These are phyloP conservation scores for Ogataea paradorogensis DNA, from an alignment of 805 yeast species.

Conservation along the genomic window DNA sequence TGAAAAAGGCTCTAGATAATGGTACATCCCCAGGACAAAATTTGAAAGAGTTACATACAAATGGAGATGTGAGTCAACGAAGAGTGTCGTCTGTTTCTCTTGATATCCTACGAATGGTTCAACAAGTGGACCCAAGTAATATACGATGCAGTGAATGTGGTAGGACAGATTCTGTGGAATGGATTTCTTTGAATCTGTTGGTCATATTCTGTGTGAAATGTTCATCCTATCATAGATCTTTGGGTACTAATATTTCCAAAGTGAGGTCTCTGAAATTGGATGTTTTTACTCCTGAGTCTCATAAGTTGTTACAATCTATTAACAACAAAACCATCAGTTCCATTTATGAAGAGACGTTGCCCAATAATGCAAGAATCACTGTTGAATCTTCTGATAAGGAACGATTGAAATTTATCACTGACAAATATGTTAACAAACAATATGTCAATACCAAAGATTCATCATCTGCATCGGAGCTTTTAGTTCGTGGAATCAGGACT, in stretches of 20 bases:
- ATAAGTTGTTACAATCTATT: constrained; percentile 48
- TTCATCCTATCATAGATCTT: constrained; percentile 81
- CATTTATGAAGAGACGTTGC: constrained; percentile 52
- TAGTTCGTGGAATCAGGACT: constrained; percentile 52
- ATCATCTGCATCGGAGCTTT: constrained; percentile 23
- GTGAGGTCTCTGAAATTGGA: constrained; percentile 78
- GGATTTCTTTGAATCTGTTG: constrained; percentile 78
- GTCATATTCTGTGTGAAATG: constrained; percentile 79
- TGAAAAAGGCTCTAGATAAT: not conserved
- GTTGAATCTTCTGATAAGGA: constrained; percentile 40
- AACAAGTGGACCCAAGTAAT: constrained; percentile 51
- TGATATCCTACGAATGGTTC: constrained; percentile 37
- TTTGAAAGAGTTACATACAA: constrained; percentile 5
- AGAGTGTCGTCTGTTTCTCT: constrained; percentile 35
- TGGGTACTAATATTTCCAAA: constrained; percentile 81
- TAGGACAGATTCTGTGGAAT: constrained; percentile 61
- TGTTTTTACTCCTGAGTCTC: constrained; percentile 57
- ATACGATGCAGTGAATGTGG: constrained; percentile 78
- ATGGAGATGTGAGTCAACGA: constrained; percentile 19
- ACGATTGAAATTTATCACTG: constrained; percentile 56
- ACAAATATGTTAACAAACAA: constrained; percentile 59
- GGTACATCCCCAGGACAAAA: not conserved
- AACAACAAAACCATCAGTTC: constrained; percentile 56
- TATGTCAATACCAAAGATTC: constrained; percentile 34
- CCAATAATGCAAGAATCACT: constrained; percentile 26